phyloP scores from a whole-genome alignment of 371 early-diverging fungal genomes.

The Syncephalastrum sp. region DNA sequence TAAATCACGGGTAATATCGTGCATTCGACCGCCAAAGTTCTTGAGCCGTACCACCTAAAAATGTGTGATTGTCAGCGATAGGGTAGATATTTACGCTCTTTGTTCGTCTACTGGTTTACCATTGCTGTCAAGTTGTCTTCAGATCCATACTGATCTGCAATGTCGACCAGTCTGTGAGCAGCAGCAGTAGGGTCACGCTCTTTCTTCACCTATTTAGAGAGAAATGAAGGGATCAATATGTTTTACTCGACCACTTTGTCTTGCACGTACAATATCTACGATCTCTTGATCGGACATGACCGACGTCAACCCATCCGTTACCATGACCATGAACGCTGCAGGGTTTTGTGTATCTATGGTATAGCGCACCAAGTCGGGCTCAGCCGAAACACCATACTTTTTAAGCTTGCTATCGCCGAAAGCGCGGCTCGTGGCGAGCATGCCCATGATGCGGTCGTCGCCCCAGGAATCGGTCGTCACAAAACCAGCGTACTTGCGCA shows the following conservation, averaged over 20 bases:
- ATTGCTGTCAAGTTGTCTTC: constrained; percentile 76
- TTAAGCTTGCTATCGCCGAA: constrained; percentile 75
- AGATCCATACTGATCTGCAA: constrained; percentile 74
- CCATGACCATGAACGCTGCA: constrained; percentile 46
- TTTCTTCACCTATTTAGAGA: constrained; percentile 48
- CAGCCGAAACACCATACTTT: constrained; percentile 72
- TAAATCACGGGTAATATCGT: constrained; percentile 67
- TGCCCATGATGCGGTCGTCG: constrained; percentile 71
- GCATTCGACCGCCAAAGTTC: constrained; percentile 74
- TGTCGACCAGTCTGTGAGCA: constrained; percentile 60
- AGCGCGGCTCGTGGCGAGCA: constrained; percentile 71
- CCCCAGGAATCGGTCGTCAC: constrained; percentile 77
- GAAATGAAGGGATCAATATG: background rate
- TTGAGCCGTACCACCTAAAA: constrained; percentile 70
- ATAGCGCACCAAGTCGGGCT: constrained; percentile 65
- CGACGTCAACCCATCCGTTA: constrained; percentile 74
- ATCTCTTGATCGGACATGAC: constrained; percentile 82
- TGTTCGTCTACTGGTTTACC: constrained; percentile 26
- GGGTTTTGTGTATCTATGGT: constrained; percentile 33
- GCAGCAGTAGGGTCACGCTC: constrained; percentile 55
- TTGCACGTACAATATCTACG: constrained; percentile 62
- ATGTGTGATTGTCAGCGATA: background rate
- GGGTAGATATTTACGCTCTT: background rate
- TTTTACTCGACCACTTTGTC: background rate
- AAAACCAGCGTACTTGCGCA: constrained; percentile 63